A percentile compares a stretch with the other conserved stretches of the same genome.
Conservation (phyloP, 2,329 filamentous ascomycete species). For the Elsinoe arachidis region DNA sequence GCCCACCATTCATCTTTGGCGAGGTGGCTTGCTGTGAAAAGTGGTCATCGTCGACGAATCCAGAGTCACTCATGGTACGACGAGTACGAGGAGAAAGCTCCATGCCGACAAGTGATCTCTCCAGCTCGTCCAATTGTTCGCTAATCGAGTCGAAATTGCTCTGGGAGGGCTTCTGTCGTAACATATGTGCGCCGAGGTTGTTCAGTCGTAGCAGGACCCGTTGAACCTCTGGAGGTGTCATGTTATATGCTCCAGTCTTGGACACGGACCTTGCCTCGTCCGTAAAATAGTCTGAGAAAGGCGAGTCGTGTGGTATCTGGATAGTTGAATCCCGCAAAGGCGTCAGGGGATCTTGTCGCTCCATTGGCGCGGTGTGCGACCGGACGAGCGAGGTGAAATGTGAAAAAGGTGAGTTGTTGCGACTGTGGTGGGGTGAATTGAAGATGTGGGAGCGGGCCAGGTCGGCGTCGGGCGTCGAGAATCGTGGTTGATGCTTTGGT, state of each 20-base stretch:
- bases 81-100: not conserved
- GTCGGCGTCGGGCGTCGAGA: constrained; percentile 6
- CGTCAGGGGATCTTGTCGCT: constrained; percentile 15
- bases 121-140: constrained; percentile 26
- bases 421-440: constrained; percentile 8
- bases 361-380: constrained; percentile 14
- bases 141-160: constrained; percentile 13
- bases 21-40: not conserved
- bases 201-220: constrained; percentile 31
- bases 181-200: constrained; percentile 29
- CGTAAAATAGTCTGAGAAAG: constrained; percentile 35
- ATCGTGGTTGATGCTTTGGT: constrained; percentile 7
- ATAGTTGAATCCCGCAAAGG: constrained; percentile 13
- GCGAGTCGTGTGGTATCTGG: constrained; percentile 24
- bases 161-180: constrained; percentile 21
- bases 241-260: constrained; percentile 15
- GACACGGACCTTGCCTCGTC: constrained; percentile 26
- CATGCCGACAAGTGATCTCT: constrained; percentile 23
- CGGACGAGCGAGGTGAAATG: constrained; percentile 14
- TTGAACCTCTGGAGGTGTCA: constrained; percentile 23
- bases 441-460: not conserved
- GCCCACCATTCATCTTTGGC: not conserved
- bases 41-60: constrained; percentile 11
- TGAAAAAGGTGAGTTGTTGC: constrained; percentile 13
- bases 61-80: constrained; percentile 11